Conservation (phyloP, 345 rosid genomes). For the Salix viminalis region DNA sequence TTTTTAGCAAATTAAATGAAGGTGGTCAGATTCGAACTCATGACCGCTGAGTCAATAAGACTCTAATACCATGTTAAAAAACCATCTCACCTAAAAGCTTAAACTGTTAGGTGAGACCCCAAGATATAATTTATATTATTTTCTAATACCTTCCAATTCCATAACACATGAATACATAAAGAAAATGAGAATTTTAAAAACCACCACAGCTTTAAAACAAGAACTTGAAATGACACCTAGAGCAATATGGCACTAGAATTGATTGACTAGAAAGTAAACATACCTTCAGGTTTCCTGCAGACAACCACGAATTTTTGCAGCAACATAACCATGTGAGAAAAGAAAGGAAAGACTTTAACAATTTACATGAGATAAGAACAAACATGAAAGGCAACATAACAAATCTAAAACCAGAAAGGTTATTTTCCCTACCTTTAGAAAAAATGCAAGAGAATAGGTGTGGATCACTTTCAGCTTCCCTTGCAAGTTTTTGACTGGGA, state of each 20-base stretch:
- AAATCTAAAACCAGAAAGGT: slow-evolving; percentile 6
- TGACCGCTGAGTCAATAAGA: too few species aligned
- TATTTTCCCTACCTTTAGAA: slow-evolving; percentile 49
- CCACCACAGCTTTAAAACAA: not conserved
- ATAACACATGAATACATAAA: not conserved
- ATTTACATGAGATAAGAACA: slow-evolving; percentile 4
- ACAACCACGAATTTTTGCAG: slow-evolving; percentile 25
- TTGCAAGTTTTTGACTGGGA: slow-evolving; percentile 63
- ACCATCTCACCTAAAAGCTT: too few species aligned
- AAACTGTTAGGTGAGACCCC: too few species aligned
- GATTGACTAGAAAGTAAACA: slow-evolving; percentile 22
- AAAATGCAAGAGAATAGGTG: slow-evolving; percentile 85
- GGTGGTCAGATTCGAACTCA: too few species aligned
- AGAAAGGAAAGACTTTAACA: slow-evolving; percentile 19
- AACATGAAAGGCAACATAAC: not conserved
- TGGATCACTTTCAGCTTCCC: slow-evolving; percentile 80
- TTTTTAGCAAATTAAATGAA: too few species aligned
- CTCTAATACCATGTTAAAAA: too few species aligned
- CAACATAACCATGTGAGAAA: slow-evolving; percentile 14
- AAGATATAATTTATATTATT: too few species aligned
- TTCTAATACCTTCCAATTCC: not conserved
- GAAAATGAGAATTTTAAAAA: not conserved
- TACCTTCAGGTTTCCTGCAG: slow-evolving; percentile 85
- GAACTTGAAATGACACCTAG: slow-evolving; percentile 3
- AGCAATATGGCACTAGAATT: not conserved